phyloP scores from a whole-genome alignment of 202 grass and related monocot species.

The Musa balbisiana region DNA sequence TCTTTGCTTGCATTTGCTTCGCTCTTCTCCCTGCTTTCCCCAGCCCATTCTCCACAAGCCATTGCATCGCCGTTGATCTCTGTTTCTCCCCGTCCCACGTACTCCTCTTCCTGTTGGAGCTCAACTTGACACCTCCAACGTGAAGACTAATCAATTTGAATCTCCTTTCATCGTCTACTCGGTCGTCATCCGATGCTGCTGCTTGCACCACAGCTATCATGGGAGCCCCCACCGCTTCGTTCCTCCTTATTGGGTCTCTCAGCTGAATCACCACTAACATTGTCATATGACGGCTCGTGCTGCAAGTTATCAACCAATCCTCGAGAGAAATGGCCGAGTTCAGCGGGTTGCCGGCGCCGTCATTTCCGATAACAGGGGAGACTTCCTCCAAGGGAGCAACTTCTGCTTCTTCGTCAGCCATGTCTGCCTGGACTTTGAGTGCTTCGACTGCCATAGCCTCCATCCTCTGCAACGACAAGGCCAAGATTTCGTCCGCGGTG shows the following conservation, averaged over 20 bases:
- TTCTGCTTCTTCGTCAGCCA: constrained; percentile 43
- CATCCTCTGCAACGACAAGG: constrained; percentile 71
- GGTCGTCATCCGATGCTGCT: constrained; percentile 16
- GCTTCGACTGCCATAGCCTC: constrained; percentile 81
- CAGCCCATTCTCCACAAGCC: constrained; percentile 50
- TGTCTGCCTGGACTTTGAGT: constrained; percentile 54
- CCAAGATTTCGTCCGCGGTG: constrained; percentile 62
- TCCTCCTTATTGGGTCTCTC: constrained; percentile 55
- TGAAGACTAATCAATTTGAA: constrained; percentile 77
- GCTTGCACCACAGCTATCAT: constrained; percentile 72
- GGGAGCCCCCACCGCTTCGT: constrained; percentile 70
- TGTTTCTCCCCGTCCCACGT: constrained; percentile 60
- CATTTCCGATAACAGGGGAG: constrained; percentile 23
- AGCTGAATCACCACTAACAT: constrained; percentile 53
- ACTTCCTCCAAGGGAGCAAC: constrained; percentile 56
- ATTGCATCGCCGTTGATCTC: constrained; percentile 73
- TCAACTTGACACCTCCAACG: constrained; percentile 55
- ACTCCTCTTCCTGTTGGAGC: constrained; percentile 19
- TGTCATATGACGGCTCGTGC: constrained; percentile 29
- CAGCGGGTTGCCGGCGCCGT: constrained; percentile 27
- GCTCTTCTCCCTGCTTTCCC: constrained; percentile 35
- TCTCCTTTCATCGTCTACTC: constrained; percentile 25
- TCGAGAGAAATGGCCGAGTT: constrained; percentile 41
- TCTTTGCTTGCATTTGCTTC: constrained; percentile 2
- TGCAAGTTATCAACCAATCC: constrained; percentile 28